Percentiles rank a stretch among this genome's conserved stretches.
Evolutionary conservation across 164 flowering plant species (phyloP).

Genomic region (Kingdonia uniflora): DNA sequence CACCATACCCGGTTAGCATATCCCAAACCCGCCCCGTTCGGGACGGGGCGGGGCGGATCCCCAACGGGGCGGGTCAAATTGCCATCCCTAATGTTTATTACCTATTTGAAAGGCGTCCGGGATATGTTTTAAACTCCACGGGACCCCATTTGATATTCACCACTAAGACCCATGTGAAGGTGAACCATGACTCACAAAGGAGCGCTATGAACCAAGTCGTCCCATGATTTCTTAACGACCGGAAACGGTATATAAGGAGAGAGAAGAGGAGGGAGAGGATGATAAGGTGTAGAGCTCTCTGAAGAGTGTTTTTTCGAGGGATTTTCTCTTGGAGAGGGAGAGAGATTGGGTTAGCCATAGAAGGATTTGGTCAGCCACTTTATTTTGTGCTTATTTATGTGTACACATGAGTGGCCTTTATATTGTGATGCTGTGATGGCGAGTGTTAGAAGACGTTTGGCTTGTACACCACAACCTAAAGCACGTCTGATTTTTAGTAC

Average conservation of each 20-base stretch:
- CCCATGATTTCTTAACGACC: constrained; percentile 13
- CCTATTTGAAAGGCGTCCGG: constrained; percentile 30
- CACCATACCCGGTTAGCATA: too few species aligned
- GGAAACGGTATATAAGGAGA: constrained; percentile 33
- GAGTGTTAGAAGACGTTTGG: too few species aligned
- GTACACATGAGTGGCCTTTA: too few species aligned
- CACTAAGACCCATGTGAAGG: constrained; percentile 29
- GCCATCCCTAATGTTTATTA: too few species aligned
- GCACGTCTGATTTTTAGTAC: too few species aligned
- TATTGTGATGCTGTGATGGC: too few species aligned
- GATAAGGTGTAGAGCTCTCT: constrained; percentile 17
- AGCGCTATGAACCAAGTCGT: constrained; percentile 32
- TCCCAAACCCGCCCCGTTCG: too few species aligned
- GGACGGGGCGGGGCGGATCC: too few species aligned
- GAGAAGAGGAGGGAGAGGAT: constrained; percentile 31
- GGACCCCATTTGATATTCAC: constrained; percentile 35
- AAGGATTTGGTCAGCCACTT: too few species aligned
- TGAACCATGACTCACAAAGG: constrained; percentile 43
- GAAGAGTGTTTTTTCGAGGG: constrained; percentile 8
- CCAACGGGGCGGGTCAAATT: too few species aligned
- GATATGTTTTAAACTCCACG: constrained; percentile 25
- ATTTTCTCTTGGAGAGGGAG: constrained; percentile 26
- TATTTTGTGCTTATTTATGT: too few species aligned
- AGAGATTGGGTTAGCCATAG: constrained; percentile 13
- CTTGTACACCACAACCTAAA: too few species aligned